Conservation (phyloP, 2,329 filamentous ascomycete species). For the Eutypella sp. region DNA sequence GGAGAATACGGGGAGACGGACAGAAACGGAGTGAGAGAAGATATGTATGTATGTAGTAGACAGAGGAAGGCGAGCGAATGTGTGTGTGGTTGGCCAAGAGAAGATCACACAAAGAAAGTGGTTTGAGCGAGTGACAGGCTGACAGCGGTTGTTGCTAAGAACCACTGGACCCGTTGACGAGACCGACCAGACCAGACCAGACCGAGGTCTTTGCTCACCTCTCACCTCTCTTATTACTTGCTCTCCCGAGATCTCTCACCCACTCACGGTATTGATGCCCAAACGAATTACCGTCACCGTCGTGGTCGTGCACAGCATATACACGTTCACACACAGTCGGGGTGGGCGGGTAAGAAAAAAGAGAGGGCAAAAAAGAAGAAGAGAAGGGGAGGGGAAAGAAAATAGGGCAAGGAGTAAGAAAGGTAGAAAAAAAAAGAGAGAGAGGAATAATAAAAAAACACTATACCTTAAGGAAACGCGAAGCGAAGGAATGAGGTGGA, state of each 20-base stretch:
- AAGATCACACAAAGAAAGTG: background rate
- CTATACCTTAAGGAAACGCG: background rate
- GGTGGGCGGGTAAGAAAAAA: conserved; percentile 3
- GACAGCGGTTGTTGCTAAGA: no score
- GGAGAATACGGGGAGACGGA: background rate
- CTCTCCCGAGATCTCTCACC: no score
- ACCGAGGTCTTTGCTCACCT: no score
- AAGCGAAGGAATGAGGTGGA: background rate
- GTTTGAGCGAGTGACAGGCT: background rate
- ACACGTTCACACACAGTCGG: conserved; percentile 2
- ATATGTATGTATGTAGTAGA: no score
- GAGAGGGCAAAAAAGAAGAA: conserved; percentile 4
- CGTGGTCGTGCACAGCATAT: background rate
- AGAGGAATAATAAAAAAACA: conserved; percentile 10
- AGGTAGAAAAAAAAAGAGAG: conserved; percentile 6
- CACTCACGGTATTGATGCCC: background rate
- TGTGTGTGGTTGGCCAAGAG: background rate
- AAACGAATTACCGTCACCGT: background rate
- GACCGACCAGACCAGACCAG: no score
- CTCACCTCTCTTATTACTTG: no score
- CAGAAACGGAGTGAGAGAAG: no score
- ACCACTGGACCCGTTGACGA: no score
- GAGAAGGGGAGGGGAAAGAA: conserved; percentile 11
- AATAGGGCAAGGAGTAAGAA: conserved; percentile 3
- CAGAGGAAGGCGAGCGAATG: background rate